Evolutionary conservation across 495 filamentous ascomycete species (phyloP).

Genomic region (Platismatia glauca): DNA sequence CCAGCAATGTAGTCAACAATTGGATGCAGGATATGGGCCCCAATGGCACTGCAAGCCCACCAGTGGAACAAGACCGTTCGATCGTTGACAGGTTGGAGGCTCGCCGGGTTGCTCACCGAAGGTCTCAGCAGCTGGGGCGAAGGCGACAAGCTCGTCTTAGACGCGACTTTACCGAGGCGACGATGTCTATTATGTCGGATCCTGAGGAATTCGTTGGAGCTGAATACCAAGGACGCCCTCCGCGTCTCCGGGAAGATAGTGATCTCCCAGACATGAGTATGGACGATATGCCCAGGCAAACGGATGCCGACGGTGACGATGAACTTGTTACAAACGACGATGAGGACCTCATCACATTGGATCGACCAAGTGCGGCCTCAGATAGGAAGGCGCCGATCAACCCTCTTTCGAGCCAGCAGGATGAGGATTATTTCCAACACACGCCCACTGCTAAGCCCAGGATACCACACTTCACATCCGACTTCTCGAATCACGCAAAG

Average conservation of each 20-base stretch:
- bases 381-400: conserved; percentile 32
- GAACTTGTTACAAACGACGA: conserved; percentile 77
- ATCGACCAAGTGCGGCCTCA: conserved; percentile 27
- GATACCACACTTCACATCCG: conserved; percentile 23
- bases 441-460: conserved; percentile 27
- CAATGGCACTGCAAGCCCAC: conserved; percentile 53
- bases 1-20: conserved; percentile 63
- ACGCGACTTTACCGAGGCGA: conserved; percentile 45
- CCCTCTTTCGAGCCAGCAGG: background rate
- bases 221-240: conserved; percentile 7
- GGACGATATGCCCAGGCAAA: conserved; percentile 42
- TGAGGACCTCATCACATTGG: conserved; percentile 37
- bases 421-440: conserved; percentile 39
- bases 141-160: conserved; percentile 27
- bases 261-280: conserved; percentile 18
- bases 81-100: conserved; percentile 51
- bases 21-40: conserved; percentile 75
- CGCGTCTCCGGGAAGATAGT: conserved; percentile 4
- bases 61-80: conserved; percentile 51
- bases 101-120: conserved; percentile 28
- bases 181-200: conserved; percentile 48
- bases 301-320: conserved; percentile 80
- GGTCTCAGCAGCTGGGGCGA: conserved; percentile 29
- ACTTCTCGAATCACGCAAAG: conserved; percentile 18
- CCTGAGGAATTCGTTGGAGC: conserved; percentile 40